Percentiles rank a stretch among this genome's conserved stretches.
Evolutionary conservation across 371 early-diverging fungal genomes (phyloP).

Genomic region (Apophysomyces ossiformis): DNA sequence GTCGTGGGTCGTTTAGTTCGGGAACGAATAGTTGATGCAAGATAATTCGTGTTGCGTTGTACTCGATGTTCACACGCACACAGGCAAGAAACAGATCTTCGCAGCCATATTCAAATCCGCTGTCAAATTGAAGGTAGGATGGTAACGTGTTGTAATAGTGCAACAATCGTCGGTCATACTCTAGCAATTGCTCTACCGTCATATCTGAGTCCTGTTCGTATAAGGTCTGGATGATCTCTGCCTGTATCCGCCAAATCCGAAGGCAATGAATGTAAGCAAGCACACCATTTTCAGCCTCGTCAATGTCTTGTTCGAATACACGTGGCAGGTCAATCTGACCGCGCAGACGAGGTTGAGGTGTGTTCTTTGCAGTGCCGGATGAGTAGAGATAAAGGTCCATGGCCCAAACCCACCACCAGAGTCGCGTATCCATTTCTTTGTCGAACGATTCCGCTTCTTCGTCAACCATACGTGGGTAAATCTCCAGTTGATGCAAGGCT

Average conservation of each 20-base stretch:
- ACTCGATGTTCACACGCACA: constrained; percentile 51
- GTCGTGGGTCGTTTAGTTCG: constrained; percentile 38
- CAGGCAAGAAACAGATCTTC: constrained; percentile 45
- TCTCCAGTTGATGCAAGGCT: constrained; percentile 43
- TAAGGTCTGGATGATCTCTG: constrained; percentile 38
- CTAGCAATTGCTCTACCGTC: constrained; percentile 45
- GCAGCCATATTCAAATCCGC: constrained; percentile 51
- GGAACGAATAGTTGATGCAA: constrained; percentile 54
- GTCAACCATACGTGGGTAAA: constrained; percentile 50
- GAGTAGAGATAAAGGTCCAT: constrained; percentile 50
- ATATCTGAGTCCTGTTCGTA: constrained; percentile 51
- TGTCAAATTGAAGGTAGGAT: constrained; percentile 42
- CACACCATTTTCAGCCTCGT: constrained; percentile 39
- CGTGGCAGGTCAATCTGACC: constrained; percentile 40
- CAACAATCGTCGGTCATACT: constrained; percentile 38
- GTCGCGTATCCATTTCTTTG: constrained; percentile 53
- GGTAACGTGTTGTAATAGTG: constrained; percentile 36
- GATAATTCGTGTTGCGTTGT: constrained; percentile 50
- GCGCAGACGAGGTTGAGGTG: constrained; percentile 34
- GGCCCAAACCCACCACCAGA: constrained; percentile 58
- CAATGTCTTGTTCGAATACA: constrained; percentile 51
- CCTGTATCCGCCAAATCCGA: constrained; percentile 46
- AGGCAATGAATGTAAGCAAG: constrained; percentile 36
- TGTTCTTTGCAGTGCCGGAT: constrained; percentile 39
- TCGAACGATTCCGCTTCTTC: constrained; percentile 42